These are phyloP conservation scores for Cystobasidium ongulense DNA, from an alignment of 768 basidiomycete species.

Conservation along the genomic window DNA sequence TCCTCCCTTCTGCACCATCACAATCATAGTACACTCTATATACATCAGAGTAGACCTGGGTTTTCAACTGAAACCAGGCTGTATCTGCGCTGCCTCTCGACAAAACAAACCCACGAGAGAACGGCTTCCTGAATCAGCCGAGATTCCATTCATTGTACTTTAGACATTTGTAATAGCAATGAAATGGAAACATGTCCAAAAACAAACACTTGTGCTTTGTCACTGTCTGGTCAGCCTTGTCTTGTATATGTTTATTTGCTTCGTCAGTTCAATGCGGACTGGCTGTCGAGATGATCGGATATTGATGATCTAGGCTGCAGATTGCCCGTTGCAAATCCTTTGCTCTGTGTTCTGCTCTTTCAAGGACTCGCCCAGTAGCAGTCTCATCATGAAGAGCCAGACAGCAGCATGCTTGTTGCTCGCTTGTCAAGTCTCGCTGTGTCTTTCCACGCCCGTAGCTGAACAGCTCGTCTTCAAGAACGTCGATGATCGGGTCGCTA, in stretches of 20 bases:
- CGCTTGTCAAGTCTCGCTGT: neutral
- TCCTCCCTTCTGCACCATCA: no score
- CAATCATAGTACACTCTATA: neutral
- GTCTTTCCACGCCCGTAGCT: neutral
- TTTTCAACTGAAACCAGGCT: constrained; percentile 2
- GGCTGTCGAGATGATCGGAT: no score
- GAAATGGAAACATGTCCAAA: neutral
- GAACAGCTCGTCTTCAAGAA: neutral
- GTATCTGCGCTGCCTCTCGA: constrained; percentile 25
- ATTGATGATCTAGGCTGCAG: no score
- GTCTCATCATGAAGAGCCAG: neutral
- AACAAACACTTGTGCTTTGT: no score
- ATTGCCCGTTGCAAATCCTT: no score
- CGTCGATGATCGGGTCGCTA: neutral
- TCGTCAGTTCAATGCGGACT: no score
- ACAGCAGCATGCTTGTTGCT: neutral
- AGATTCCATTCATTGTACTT: constrained; percentile 17
- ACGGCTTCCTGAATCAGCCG: constrained; percentile 29
- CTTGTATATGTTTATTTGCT: no score
- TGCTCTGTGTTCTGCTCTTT: no score
- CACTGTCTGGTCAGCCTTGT: no score
- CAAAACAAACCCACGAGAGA: neutral
- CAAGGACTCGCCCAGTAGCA: neutral
- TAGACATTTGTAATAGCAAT: neutral
- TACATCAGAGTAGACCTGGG: neutral